phyloP scores from a whole-genome alignment of 2,329 filamentous ascomycete genomes.

The Diplodia seriata region DNA sequence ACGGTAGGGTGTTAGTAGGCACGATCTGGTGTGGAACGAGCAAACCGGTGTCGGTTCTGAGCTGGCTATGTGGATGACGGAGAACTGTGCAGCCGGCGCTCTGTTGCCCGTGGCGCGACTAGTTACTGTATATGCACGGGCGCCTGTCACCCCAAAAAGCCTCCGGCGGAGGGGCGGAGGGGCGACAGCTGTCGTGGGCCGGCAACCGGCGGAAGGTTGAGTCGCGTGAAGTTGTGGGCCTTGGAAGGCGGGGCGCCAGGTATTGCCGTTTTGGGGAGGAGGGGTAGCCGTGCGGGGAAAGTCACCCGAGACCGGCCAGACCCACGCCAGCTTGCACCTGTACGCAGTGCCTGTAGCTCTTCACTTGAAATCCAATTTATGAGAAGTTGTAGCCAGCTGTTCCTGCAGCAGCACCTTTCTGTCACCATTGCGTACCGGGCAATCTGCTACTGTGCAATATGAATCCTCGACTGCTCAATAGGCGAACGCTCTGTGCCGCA shows the following conservation, averaged over 20 bases:
- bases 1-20: background rate
- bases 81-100: background rate
- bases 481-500: background rate
- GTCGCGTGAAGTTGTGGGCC: background rate
- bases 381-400: background rate
- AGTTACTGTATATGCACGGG: background rate
- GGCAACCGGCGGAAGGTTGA: conserved; percentile 2
- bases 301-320: conserved; percentile 16
- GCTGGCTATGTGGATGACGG: background rate
- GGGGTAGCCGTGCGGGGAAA: conserved; percentile 14
- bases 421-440: background rate
- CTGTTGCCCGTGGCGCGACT: background rate
- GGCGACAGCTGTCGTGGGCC: background rate
- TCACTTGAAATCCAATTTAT: too few relatives aligned
- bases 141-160: conserved; percentile 13
- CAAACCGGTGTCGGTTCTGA: background rate
- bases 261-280: conserved; percentile 19
- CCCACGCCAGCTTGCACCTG: conserved; percentile 5
- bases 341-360: too few relatives aligned
- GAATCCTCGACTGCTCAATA: background rate
- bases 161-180: background rate
- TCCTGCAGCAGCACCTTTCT: background rate
- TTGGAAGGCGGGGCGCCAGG: background rate
- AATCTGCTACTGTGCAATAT: background rate
- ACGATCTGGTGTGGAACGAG: background rate